Evolutionary conservation across 495 filamentous ascomycete genomes (phyloP).

Genomic region (Penicillium soppii): DNA sequence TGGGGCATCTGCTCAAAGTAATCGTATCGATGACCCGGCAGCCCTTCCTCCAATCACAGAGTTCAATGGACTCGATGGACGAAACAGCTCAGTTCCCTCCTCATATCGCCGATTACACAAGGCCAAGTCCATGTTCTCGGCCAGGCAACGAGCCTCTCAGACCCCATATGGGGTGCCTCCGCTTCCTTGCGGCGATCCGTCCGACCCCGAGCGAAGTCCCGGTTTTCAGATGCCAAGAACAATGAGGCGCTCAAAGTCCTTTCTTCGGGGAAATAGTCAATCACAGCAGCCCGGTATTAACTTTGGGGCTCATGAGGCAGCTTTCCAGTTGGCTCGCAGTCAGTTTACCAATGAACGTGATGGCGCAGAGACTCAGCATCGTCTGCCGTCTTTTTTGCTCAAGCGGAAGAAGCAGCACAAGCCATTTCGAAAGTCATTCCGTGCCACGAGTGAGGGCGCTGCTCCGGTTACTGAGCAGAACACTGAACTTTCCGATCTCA

Average conservation of each 20-base stretch:
- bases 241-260: slow-evolving; percentile 61
- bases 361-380: slow-evolving; percentile 32
- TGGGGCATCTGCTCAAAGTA: background rate
- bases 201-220: slow-evolving; percentile 20
- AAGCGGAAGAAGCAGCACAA: slow-evolving; percentile 48
- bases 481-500: slow-evolving; percentile 41
- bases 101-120: slow-evolving; percentile 74
- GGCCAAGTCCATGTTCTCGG: slow-evolving; percentile 69
- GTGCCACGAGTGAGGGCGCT: slow-evolving; percentile 44
- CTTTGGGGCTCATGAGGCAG: slow-evolving; percentile 43
- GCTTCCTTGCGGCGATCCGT: slow-evolving; percentile 6
- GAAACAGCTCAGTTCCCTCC: slow-evolving; percentile 64
- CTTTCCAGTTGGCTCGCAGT: slow-evolving; percentile 46
- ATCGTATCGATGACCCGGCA: slow-evolving; percentile 15
- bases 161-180: slow-evolving; percentile 21
- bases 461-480: slow-evolving; percentile 20
- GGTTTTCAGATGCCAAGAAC: slow-evolving; percentile 26
- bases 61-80: slow-evolving; percentile 51
- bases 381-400: slow-evolving; percentile 49
- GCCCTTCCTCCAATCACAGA: slow-evolving; percentile 38
- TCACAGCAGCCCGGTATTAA: slow-evolving; percentile 23
- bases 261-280: slow-evolving; percentile 47
- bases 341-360: slow-evolving; percentile 43
- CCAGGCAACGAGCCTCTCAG: slow-evolving; percentile 42
- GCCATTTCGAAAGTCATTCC: slow-evolving; percentile 60